Evolutionary conservation across 1,284 basidiomycete genomes (phyloP), one percentile per base, ranked within the genome.

Genomic region (Malassezia obtusa): DNA sequence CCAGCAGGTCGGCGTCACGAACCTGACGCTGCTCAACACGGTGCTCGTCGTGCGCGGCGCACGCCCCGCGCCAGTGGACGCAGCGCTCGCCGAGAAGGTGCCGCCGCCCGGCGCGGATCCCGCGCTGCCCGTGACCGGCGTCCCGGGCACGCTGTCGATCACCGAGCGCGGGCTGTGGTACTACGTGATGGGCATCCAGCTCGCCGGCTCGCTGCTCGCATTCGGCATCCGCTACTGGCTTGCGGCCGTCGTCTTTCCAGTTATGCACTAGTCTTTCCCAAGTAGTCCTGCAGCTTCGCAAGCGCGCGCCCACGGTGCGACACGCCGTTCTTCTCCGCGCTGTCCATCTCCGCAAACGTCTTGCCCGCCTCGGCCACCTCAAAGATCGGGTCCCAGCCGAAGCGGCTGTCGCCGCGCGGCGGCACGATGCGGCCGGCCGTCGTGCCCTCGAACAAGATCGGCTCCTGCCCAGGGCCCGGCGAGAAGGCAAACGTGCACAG

Each of bases 401-500:
- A 81, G 21, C 80, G 75, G 15, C 78, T 77, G 0, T 83, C 80
- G 0, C 92, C 92, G 43, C 91, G 78, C 0, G 91, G 80, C 22
- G 83, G 82, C 0, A 98, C 94, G 49, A 98, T 91, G 21, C 77
- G 79, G 1, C 92, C 92, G 40, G 87, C 82, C 1, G 90, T 95
- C 19, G 80, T 79, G 0, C 92, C 92, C 71, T 96, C 90, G 60
- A 98, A 96, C n/a, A 96, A 74, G 47, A 64, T 52, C 1, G 63
- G 61, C 28, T 56, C 53, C 19, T 60, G 31, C 0, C 33, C 59
- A 5, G 63, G 59, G 0, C 63, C 64, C 2, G 49, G 83, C 59
- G 64, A 87, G 75, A 94, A 96, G 8, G 90, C 92, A 65, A 96
- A 96, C 0, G 92, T 96, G 77, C 92, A 96, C 8, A 96, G 78